phyloP scores from a whole-genome alignment of 148 eudicot species.

The Camellia granthamiana region DNA sequence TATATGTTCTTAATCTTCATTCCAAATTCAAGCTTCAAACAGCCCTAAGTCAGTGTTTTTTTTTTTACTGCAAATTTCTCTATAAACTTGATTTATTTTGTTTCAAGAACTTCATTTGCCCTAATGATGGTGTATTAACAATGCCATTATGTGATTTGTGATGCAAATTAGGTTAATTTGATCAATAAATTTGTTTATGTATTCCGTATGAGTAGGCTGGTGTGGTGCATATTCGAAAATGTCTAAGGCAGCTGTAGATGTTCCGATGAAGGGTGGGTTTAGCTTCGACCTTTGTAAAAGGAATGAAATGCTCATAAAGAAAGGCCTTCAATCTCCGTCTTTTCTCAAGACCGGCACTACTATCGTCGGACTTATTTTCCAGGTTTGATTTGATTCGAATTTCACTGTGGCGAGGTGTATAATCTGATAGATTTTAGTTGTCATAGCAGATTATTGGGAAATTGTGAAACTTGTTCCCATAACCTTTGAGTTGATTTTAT shows the following conservation, averaged over 20 bases:
- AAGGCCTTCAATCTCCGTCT: constrained; percentile 46
- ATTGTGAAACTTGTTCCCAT: neutral
- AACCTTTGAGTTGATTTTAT: neutral
- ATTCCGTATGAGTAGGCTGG: neutral
- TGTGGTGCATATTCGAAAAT: constrained; percentile 20
- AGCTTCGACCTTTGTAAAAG: constrained; percentile 67
- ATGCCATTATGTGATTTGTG: neutral
- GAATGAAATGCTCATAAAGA: constrained; percentile 63
- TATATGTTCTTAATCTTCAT: neutral
- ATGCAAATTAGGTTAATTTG: neutral
- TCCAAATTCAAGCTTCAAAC: neutral
- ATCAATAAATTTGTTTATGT: neutral
- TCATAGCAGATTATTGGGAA: neutral
- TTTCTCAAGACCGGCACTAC: constrained; percentile 78
- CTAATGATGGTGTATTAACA: neutral
- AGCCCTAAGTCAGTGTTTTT: neutral
- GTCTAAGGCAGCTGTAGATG: constrained; percentile 42
- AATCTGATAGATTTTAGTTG: neutral
- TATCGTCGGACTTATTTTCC: constrained; percentile 67
- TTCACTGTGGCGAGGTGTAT: neutral
- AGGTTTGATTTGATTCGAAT: constrained; percentile 31
- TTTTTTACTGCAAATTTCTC: neutral
- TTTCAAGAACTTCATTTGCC: neutral
- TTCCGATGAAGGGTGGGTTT: constrained; percentile 67
- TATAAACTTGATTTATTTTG: neutral